Percentiles rank a stretch among this genome's conserved stretches.
Evolutionary conservation across 495 filamentous ascomycete species (phyloP).

Genomic region (Aspergillus biplanus): DNA sequence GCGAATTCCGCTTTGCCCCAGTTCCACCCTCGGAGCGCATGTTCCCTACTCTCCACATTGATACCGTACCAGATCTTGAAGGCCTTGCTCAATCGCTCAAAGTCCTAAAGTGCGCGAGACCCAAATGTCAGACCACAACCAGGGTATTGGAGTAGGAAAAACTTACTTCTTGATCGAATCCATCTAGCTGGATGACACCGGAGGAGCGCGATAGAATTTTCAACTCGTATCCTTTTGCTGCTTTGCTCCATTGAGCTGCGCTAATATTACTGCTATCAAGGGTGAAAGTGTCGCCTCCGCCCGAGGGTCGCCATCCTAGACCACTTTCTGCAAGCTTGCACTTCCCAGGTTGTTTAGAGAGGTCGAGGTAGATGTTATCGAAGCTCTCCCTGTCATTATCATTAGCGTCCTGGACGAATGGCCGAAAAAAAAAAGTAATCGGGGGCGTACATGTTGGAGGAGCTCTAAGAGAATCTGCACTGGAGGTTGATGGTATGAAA

Average conservation of each 20-base stretch:
- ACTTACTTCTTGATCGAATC: constrained; percentile 86
- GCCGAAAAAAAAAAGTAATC: constrained; percentile 2
- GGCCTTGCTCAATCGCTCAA: constrained; percentile 82
- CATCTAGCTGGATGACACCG: constrained; percentile 90
- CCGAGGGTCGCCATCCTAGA: constrained; percentile 89
- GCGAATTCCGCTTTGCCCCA: constrained; percentile 99
- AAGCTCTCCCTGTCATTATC: constrained; percentile 75
- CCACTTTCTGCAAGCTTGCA: constrained; percentile 92
- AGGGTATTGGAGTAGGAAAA: too few relatives aligned
- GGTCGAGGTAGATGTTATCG: constrained; percentile 92
- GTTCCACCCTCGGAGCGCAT: constrained; percentile 96
- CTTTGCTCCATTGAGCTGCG: constrained; percentile 92
- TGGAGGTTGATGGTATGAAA: constrained; percentile 7
- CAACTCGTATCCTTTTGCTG: constrained; percentile 88
- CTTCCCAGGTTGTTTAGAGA: constrained; percentile 87
- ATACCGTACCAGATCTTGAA: constrained; percentile 97
- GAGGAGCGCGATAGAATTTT: constrained; percentile 83
- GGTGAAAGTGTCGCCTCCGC: constrained; percentile 88
- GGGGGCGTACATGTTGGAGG: constrained; percentile 48
- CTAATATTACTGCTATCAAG: constrained; percentile 80
- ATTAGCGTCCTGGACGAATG: constrained; percentile 29
- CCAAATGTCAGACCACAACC: neutral
- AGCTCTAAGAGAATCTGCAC: constrained; percentile 21
- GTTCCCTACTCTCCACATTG: constrained; percentile 88
- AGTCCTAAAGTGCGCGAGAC: constrained; percentile 60